Evolutionary conservation across 768 basidiomycete genomes (phyloP).

Genomic region (Boletus rex-veris): DNA sequence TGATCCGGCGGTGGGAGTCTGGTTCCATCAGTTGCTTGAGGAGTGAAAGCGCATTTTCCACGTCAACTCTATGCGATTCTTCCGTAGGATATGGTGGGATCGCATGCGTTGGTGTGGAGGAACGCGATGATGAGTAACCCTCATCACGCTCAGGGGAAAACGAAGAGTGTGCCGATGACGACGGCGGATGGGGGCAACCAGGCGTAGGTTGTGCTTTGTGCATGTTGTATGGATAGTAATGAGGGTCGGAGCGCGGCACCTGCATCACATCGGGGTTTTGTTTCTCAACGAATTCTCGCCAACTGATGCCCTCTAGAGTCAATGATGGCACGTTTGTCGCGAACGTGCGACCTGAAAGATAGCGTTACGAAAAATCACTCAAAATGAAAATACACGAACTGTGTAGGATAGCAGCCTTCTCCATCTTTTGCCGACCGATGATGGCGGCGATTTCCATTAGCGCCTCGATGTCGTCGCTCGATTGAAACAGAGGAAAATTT

Average conservation of each 20-base stretch:
- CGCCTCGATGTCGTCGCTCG: constrained; percentile 91
- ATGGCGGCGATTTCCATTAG: constrained; percentile 91
- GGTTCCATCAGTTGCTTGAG: constrained; percentile 71
- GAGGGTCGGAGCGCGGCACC: constrained; percentile 47
- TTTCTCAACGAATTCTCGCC: constrained; percentile 70
- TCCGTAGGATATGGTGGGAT: constrained; percentile 26
- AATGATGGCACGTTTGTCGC: constrained; percentile 86
- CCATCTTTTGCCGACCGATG: constrained; percentile 79
- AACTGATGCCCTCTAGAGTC: constrained; percentile 58
- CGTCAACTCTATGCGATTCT: constrained; percentile 46
- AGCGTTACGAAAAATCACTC: constrained; percentile 2
- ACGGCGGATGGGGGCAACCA: constrained; percentile 28
- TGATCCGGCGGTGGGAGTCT: constrained; percentile 73
- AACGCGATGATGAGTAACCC: constrained; percentile 20
- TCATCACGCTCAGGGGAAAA: constrained; percentile 16
- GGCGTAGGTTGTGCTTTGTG: constrained; percentile 25
- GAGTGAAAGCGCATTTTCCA: constrained; percentile 71
- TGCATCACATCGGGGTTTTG: constrained; percentile 70
- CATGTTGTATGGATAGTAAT: constrained; percentile 51
- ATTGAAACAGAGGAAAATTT: constrained; percentile 93
- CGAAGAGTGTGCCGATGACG: constrained; percentile 34
- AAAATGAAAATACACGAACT: constrained; percentile 48
- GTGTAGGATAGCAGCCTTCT: constrained; percentile 81
- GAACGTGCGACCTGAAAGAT: constrained; percentile 73
- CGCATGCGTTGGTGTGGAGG: constrained; percentile 17